Evolutionary conservation across 208 protist species (phyloP).

Genomic region (Trypanosoma brucei): DNA sequence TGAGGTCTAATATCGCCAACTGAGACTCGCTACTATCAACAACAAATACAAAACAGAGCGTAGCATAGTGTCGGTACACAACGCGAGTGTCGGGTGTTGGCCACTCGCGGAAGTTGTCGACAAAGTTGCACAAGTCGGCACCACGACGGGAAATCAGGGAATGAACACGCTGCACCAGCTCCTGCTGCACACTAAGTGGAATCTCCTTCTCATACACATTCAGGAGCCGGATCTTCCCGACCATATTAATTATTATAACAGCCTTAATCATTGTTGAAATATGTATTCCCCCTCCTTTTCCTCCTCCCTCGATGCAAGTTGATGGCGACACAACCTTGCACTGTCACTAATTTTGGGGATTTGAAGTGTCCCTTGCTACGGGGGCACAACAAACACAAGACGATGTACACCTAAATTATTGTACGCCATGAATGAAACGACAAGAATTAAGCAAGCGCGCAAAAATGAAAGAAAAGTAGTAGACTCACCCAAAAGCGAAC

Average conservation of each 20-base stretch:
- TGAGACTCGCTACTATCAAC: conserved; percentile 96
- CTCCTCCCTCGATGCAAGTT: neutral
- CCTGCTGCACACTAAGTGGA: conserved; percentile 60
- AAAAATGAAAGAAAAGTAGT: too few relatives aligned
- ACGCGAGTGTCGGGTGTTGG: conserved; percentile 94
- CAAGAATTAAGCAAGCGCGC: too few relatives aligned
- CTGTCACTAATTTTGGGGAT: too few relatives aligned
- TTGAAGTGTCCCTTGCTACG: too few relatives aligned
- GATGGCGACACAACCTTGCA: too few relatives aligned
- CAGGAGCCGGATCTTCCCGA: conserved; percentile 94
- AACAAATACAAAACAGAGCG: conserved; percentile 97
- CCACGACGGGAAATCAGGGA: conserved; percentile 87
- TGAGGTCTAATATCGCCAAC: conserved; percentile 97
- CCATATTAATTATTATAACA: conserved; percentile 97
- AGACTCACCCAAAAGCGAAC: too few relatives aligned
- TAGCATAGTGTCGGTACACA: conserved; percentile 97
- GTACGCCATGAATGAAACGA: too few relatives aligned
- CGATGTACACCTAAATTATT: too few relatives aligned
- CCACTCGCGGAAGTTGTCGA: conserved; percentile 88
- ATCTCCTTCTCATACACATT: conserved; percentile 95
- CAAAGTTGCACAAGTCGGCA: conserved; percentile 96
- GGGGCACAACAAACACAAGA: too few relatives aligned
- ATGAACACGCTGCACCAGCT: conserved; percentile 90
- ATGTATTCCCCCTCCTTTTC: conserved; percentile 6
- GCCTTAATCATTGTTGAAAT: conserved; percentile 91